A percentile compares a stretch with the other conserved stretches of the same genome.
Conservation (phyloP, 192 early-diverging fungal species). For the Coemansia sp. region DNA sequence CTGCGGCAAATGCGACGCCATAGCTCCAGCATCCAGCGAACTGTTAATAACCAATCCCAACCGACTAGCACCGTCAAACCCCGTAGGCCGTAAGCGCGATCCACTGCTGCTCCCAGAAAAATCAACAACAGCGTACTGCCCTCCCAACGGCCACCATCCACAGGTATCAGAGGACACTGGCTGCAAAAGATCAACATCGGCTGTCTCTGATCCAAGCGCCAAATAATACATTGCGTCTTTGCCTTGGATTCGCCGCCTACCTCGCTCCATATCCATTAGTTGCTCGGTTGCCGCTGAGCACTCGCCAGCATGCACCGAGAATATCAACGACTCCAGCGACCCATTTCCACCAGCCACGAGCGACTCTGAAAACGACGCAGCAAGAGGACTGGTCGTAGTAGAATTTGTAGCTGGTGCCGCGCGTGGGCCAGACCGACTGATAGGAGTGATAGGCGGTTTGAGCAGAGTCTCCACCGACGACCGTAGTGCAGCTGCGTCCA, state of each 20-base stretch:
- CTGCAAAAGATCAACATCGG: slow-evolving; percentile 35
- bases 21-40: slow-evolving; percentile 22
- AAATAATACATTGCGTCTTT: slow-evolving; percentile 21
- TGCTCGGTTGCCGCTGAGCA: slow-evolving; percentile 39
- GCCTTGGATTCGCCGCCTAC: neutral
- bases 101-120: slow-evolving; percentile 12
- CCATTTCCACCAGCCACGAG: slow-evolving; percentile 26
- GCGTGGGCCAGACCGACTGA: slow-evolving; percentile 26
- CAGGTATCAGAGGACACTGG: neutral
- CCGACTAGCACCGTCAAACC: neutral
- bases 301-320: slow-evolving; percentile 54
- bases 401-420: neutral
- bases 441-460: slow-evolving; percentile 15
- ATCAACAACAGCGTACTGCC: slow-evolving; percentile 36
- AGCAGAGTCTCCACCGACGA: slow-evolving; percentile 13
- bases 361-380: neutral
- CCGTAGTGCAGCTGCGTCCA: slow-evolving; percentile 15
- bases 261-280: slow-evolving; percentile 44
- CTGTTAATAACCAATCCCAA: slow-evolving; percentile 33
- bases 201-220: slow-evolving; percentile 37
- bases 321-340: slow-evolving; percentile 34
- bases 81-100: neutral
- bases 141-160: slow-evolving; percentile 55
- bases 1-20: slow-evolving; percentile 23
- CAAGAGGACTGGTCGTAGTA: neutral